Evolutionary conservation across 2,329 filamentous ascomycete genomes (phyloP).

Genomic region (Calonectria hongkongensis): DNA sequence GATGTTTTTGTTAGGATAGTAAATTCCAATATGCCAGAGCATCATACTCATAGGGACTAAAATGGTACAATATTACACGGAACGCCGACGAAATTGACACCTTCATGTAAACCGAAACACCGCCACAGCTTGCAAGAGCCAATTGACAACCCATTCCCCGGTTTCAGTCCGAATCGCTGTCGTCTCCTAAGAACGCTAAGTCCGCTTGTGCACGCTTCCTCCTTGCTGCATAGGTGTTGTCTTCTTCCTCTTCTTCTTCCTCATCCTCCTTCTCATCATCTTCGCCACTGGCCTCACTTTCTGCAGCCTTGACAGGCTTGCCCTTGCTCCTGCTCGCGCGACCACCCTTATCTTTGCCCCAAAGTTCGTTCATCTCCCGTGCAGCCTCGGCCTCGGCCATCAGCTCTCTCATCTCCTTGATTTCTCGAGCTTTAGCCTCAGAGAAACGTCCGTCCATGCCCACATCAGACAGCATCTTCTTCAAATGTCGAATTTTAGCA

Average conservation of each 20-base stretch:
- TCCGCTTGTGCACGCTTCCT: slow-evolving; percentile 70
- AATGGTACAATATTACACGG: slow-evolving; percentile 15
- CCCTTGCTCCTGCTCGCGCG: slow-evolving; percentile 64
- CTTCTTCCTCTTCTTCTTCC: slow-evolving; percentile 56
- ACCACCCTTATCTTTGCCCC: slow-evolving; percentile 75
- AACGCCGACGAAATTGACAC: neutral
- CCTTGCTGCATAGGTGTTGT: slow-evolving; percentile 64
- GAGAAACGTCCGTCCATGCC: slow-evolving; percentile 95
- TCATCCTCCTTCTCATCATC: slow-evolving; percentile 53
- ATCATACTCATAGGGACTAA: slow-evolving; percentile 18
- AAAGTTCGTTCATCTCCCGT: slow-evolving; percentile 85
- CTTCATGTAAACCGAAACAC: slow-evolving; percentile 2
- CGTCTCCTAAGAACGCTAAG: slow-evolving; percentile 80
- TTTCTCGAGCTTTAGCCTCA: slow-evolving; percentile 86
- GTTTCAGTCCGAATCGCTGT: slow-evolving; percentile 77
- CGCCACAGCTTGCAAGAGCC: slow-evolving; percentile 28
- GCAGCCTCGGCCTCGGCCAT: slow-evolving; percentile 89
- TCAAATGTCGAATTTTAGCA: slow-evolving; percentile 89
- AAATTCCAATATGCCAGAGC: slow-evolving; percentile 20
- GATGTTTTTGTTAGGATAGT: neutral
- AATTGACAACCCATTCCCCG: slow-evolving; percentile 10
- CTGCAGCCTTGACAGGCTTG: slow-evolving; percentile 57
- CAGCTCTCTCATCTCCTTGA: slow-evolving; percentile 91
- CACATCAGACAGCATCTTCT: slow-evolving; percentile 83
- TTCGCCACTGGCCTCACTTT: slow-evolving; percentile 56